Evolutionary conservation across 371 early-diverging fungal species (phyloP).

Genomic region (Syncephalastrum contaminatum): DNA sequence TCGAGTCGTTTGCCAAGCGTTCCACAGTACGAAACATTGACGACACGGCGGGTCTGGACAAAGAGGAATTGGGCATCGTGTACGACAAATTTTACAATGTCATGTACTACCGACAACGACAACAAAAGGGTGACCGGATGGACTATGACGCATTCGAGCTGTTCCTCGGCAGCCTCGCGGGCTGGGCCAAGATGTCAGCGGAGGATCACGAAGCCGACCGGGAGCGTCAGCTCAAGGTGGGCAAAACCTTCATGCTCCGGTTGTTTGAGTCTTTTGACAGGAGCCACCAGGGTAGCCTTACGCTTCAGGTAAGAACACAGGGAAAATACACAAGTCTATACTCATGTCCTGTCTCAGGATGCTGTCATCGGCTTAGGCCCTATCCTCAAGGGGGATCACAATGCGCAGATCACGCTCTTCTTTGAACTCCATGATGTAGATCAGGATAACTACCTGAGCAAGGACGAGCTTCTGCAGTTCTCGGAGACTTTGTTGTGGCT

Average conservation of each 20-base stretch:
- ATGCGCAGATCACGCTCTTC: constrained; percentile 79
- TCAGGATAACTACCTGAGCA: constrained; percentile 67
- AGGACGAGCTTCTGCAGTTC: constrained; percentile 85
- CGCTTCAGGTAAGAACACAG: constrained; percentile 46
- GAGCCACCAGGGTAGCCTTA: constrained; percentile 57
- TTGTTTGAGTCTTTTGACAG: constrained; percentile 61
- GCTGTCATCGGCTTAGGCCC: constrained; percentile 77
- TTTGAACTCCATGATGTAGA: constrained; percentile 84
- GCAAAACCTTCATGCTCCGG: constrained; percentile 44
- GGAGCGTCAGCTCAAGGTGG: constrained; percentile 38
- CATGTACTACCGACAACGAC: constrained; percentile 66
- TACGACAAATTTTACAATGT: constrained; percentile 90
- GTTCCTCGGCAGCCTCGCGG: constrained; percentile 34
- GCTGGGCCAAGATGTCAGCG: constrained; percentile 31
- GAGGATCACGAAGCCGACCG: constrained; percentile 23
- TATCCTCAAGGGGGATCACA: constrained; percentile 78
- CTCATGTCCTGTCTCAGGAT: constrained; percentile 48
- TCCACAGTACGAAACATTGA: constrained; percentile 81
- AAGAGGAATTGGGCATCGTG: constrained; percentile 83
- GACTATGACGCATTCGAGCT: constrained; percentile 32
- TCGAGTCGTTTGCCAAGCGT: constrained; percentile 92
- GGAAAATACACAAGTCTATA: not conserved
- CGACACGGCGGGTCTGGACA: constrained; percentile 72
- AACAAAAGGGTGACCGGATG: constrained; percentile 32
- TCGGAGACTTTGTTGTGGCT: constrained; percentile 88